These are phyloP conservation scores for Stentor coeruleus DNA, from an alignment of 73 alveolate genomes.

Conservation along the genomic window DNA sequence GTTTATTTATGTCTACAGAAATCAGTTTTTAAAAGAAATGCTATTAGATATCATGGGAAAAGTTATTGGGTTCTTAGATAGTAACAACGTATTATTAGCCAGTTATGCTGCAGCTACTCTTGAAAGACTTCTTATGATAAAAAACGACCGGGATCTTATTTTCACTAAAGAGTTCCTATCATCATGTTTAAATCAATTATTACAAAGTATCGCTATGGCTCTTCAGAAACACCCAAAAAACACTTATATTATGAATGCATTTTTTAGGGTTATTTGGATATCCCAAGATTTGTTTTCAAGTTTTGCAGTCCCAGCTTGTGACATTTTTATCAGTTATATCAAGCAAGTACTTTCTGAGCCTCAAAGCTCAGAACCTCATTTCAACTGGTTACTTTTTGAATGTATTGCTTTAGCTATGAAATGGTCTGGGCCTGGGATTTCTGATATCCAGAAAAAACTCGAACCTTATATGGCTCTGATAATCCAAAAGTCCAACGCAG, in stretches of 20 bases:
- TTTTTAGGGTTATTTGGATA: slow-evolving; percentile 25
- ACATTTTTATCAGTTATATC: background rate
- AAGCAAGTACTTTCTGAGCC: slow-evolving; percentile 20
- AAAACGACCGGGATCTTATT: slow-evolving; percentile 24
- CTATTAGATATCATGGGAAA: background rate
- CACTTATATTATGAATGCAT: slow-evolving; percentile 21
- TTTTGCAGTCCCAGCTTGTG: slow-evolving; percentile 19
- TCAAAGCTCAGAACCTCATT: background rate
- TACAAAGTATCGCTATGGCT: background rate
- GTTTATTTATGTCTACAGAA: slow-evolving; percentile 21
- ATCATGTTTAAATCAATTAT: background rate
- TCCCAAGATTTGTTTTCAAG: slow-evolving; percentile 7
- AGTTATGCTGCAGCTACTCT: slow-evolving; percentile 16
- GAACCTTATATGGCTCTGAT: slow-evolving; percentile 8
- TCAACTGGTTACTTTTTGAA: slow-evolving; percentile 19
- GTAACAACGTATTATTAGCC: background rate
- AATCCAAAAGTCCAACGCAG: slow-evolving; percentile 9
- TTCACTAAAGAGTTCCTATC: slow-evolving; percentile 10
- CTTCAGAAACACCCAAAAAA: slow-evolving; percentile 20
- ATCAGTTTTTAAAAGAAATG: slow-evolving; percentile 14
- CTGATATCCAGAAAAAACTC: background rate
- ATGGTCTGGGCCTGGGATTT: background rate
- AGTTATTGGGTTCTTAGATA: background rate
- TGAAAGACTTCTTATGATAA: slow-evolving; percentile 19
- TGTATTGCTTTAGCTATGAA: background rate